These are phyloP conservation scores for Teratosphaeria nubilosa DNA, from an alignment of 2,329 filamentous ascomycete genomes.

Conservation along the genomic window DNA sequence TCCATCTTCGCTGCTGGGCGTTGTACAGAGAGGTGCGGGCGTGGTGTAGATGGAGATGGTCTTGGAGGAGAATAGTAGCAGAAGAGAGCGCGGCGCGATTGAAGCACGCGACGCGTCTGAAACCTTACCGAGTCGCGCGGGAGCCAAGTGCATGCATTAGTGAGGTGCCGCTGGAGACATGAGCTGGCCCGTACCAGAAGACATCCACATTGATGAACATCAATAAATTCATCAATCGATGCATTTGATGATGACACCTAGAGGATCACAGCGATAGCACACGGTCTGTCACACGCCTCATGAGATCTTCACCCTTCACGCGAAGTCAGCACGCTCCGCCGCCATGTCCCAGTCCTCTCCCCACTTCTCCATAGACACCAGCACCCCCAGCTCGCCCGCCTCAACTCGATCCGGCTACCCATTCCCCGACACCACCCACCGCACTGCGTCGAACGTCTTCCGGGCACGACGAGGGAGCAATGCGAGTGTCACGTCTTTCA, in stretches of 20 bases:
- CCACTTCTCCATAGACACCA: slow-evolving; percentile 37
- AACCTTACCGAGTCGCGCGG: background rate
- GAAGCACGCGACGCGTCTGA: background rate
- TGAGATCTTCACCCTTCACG: background rate
- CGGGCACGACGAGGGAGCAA: slow-evolving; percentile 64
- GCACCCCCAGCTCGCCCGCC: slow-evolving; percentile 30
- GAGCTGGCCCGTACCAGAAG: background rate
- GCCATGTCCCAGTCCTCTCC: slow-evolving; percentile 47
- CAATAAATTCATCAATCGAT: background rate
- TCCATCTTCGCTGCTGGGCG: slow-evolving; percentile 51
- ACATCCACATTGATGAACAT: background rate
- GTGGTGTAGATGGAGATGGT: background rate
- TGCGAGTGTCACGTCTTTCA: slow-evolving; percentile 62
- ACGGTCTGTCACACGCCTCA: background rate
- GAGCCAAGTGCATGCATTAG: background rate
- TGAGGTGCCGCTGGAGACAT: background rate
- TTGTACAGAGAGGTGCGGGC: background rate
- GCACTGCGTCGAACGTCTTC: slow-evolving; percentile 39
- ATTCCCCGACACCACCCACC: slow-evolving; percentile 41
- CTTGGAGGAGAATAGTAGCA: background rate
- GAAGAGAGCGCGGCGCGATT: background rate
- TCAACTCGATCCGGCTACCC: slow-evolving; percentile 38
- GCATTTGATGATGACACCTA: background rate
- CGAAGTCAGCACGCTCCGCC: slow-evolving; percentile 1
- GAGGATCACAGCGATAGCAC: background rate